Conservation (phyloP, 108 stramenopile species). For the Fragilaria radians region DNA sequence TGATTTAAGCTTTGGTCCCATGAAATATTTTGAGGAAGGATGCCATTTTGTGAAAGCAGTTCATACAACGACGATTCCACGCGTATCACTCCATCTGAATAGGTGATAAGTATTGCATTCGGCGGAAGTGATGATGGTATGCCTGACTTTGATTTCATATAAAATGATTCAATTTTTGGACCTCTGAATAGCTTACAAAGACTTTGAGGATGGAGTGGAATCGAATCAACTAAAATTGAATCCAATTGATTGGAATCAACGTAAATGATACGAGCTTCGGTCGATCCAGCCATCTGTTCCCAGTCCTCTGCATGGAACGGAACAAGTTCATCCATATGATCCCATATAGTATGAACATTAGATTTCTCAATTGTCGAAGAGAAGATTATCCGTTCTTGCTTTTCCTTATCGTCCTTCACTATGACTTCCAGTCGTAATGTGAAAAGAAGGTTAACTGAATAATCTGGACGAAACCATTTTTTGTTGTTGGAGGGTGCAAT, state of each 20-base stretch:
- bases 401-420: background rate
- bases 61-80: constrained; percentile 34
- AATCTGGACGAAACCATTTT: constrained; percentile 7
- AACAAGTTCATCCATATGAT: constrained; percentile 52
- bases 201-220: constrained; percentile 21
- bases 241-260: constrained; percentile 2
- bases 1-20: background rate
- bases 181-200: constrained; percentile 16
- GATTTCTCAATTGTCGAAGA: constrained; percentile 4
- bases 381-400: constrained; percentile 12
- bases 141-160: constrained; percentile 1
- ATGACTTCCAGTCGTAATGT: constrained; percentile 4
- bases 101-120: constrained; percentile 61
- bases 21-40: constrained; percentile 3
- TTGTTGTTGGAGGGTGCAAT: background rate
- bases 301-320: constrained; percentile 10
- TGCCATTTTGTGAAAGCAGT: constrained; percentile 21
- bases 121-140: constrained; percentile 44
- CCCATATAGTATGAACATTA: constrained; percentile 49
- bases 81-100: constrained; percentile 60
- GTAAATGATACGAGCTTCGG: constrained; percentile 9
- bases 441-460: constrained; percentile 1
- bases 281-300: constrained; percentile 4
- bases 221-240: constrained; percentile 4
- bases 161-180: background rate